Conservation (phyloP, 371 early-diverging fungal genomes). For the Smittium culicis region DNA sequence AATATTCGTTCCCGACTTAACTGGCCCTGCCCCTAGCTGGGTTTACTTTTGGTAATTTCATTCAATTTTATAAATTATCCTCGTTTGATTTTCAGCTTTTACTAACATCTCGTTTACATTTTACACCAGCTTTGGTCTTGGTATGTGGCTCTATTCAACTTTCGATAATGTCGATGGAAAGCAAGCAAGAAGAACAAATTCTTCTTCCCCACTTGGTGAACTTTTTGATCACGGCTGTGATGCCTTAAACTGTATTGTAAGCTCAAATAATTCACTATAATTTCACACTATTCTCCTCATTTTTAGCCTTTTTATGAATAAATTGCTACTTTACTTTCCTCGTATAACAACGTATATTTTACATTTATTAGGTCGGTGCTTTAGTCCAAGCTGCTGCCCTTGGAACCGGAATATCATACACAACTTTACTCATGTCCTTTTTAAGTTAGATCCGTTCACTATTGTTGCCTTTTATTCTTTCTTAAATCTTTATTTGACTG, state of each 20-base stretch:
- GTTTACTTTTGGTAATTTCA: conserved; percentile 44
- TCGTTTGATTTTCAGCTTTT: not conserved
- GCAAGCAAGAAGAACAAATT: conserved; percentile 90
- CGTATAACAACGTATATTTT: not conserved
- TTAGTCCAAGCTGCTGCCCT: conserved; percentile 70
- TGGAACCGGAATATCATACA: conserved; percentile 59
- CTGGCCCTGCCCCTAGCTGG: conserved; percentile 66
- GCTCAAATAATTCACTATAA: not conserved
- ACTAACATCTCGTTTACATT: conserved; percentile 4
- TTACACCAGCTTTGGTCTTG: conserved; percentile 56
- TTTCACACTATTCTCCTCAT: not conserved
- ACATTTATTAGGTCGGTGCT: conserved; percentile 42
- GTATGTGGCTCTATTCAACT: conserved; percentile 87
- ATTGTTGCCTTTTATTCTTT: no score
- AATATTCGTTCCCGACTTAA: conserved; percentile 56
- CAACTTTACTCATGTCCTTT: conserved; percentile 42
- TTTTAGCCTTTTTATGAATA: not conserved
- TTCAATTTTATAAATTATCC: conserved; percentile 5
- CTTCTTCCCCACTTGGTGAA: conserved; percentile 90
- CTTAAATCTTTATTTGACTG: no score
- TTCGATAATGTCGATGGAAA: conserved; percentile 98
- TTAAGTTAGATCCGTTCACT: conserved; percentile 26
- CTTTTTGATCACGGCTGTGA: conserved; percentile 88
- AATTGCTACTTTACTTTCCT: conserved; percentile 10
- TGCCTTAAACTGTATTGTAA: conserved; percentile 66